Conservation (phyloP, 441 rosid species). For the Metrosideros polymorpha region DNA sequence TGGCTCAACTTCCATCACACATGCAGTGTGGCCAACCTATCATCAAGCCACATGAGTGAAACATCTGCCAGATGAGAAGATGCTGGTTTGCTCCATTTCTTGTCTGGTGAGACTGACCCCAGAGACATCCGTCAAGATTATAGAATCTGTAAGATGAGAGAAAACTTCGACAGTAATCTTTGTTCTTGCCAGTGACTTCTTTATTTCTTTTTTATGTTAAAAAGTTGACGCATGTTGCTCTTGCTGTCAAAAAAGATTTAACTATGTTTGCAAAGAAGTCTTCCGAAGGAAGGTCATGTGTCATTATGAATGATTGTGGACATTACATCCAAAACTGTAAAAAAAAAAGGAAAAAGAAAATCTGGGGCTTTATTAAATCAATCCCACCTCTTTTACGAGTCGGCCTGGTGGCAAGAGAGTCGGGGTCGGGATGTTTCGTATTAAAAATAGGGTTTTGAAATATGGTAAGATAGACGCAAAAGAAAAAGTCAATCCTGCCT, state of each 20-base stretch:
- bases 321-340: not conserved
- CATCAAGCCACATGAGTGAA: not conserved
- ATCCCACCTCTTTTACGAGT: not conserved
- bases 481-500: not conserved
- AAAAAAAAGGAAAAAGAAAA: not conserved
- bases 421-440: not conserved
- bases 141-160: not conserved
- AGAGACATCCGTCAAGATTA: not conserved
- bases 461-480: not conserved
- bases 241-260: not conserved
- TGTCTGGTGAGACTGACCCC: not conserved
- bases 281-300: not conserved
- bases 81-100: not conserved
- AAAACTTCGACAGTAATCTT: not conserved
- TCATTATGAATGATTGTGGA: not conserved
- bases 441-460: not conserved
- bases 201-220: not conserved
- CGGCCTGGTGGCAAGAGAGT: not conserved
- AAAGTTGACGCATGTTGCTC: not conserved
- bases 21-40: not conserved
- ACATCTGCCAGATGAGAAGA: not conserved
- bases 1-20: not conserved
- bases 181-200: not conserved
- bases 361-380: not conserved
- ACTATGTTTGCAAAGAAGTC: not conserved